These are phyloP conservation scores for Lentinula aciculospora DNA, from an alignment of 768 basidiomycete genomes.

Conservation along the genomic window DNA sequence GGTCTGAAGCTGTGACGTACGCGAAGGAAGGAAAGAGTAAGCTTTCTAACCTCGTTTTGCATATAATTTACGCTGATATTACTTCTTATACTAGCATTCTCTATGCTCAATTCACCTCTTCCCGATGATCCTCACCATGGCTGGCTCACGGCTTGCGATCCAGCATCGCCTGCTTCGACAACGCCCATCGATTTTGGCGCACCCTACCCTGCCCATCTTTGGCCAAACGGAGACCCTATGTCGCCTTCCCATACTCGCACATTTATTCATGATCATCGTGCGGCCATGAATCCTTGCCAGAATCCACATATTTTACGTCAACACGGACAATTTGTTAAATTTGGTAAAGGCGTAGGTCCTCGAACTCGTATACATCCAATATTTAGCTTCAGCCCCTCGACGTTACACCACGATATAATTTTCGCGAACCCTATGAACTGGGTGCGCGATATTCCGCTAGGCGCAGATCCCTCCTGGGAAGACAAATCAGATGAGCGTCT, in stretches of 20 bases:
- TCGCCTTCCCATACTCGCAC: conserved; percentile 22
- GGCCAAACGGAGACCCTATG: background rate
- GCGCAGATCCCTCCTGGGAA: conserved; percentile 59
- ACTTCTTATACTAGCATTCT: background rate
- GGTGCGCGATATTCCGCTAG: conserved; percentile 33
- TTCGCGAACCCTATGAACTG: conserved; percentile 43
- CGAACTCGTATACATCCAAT: conserved; percentile 37
- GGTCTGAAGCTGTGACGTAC: background rate
- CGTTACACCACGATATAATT: conserved; percentile 52
- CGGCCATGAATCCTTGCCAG: conserved; percentile 45
- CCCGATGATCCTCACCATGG: background rate
- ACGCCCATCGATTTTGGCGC: conserved; percentile 26
- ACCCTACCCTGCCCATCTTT: conserved; percentile 23
- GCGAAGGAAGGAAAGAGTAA: background rate
- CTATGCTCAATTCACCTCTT: background rate
- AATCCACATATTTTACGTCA: conserved; percentile 38
- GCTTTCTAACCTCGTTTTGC: background rate
- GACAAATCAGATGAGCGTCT: conserved; percentile 56
- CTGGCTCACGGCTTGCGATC: conserved; percentile 12
- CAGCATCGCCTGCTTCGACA: conserved; percentile 1
- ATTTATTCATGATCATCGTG: conserved; percentile 44
- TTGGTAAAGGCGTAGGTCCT: conserved; percentile 40
- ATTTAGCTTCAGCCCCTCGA: conserved; percentile 46
- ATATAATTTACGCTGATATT: background rate
- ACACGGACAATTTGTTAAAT: conserved; percentile 49